A percentile compares a stretch with the other conserved stretches of the same genome.
These are phyloP conservation scores for Oenanthe sinensis DNA, from an alignment of 129 eudicot species.

Conservation along the genomic window DNA sequence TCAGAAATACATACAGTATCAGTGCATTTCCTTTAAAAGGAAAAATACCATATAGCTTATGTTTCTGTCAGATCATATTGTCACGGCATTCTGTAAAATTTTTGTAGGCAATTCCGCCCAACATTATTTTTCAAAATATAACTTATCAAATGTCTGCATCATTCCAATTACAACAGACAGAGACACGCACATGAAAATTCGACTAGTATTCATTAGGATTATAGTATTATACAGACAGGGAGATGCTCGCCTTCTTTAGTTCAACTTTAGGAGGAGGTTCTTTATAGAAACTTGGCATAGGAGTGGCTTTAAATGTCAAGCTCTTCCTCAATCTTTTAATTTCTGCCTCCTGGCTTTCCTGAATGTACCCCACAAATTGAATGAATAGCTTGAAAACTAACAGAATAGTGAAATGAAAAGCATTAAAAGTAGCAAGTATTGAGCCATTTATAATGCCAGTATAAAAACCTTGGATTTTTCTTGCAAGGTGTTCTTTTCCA, in stretches of 20 bases:
- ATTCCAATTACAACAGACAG: background rate
- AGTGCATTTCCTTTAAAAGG: background rate
- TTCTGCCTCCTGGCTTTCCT: constrained; percentile 92
- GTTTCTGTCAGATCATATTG: too few relatives aligned
- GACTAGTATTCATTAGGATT: background rate
- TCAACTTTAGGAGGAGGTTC: constrained; percentile 82
- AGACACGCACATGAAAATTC: background rate
- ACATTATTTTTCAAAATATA: too few relatives aligned
- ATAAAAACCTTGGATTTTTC: constrained; percentile 77
- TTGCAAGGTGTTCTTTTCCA: constrained; percentile 55
- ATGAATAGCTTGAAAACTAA: background rate
- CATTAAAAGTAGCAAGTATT: background rate
- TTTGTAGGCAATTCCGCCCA: background rate
- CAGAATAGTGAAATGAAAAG: background rate
- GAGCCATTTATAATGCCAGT: constrained; percentile 7
- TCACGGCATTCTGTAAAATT: background rate
- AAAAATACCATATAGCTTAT: background rate
- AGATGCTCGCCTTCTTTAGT: constrained; percentile 61
- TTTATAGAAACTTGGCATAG: constrained; percentile 86
- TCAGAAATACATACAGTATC: background rate
- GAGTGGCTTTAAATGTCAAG: constrained; percentile 81
- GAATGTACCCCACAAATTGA: constrained; percentile 8
- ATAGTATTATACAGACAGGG: background rate
- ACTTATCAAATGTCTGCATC: background rate
- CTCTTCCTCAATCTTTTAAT: constrained; percentile 83